Base-by-base conservation (phyloP, 78 protist species). In the slime mould (Dictyostelium discoideum) region DNA sequence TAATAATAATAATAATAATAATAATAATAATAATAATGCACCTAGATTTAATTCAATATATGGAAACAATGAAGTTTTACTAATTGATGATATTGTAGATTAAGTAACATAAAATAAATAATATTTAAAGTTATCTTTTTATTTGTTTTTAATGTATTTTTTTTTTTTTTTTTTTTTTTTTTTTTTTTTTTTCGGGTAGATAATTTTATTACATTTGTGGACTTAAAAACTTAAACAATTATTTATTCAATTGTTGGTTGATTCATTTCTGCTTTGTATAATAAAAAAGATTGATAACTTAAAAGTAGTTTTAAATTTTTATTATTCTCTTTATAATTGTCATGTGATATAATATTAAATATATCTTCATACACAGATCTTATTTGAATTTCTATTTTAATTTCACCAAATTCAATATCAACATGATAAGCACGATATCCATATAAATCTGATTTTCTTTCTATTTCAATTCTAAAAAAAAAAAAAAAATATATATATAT, bases 41-140 rank as follows among this genome's bases (percentile, higher is more conserved):
- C 11, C 18, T 4, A 42, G n/a, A 54, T 11, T 40, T 37, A 29
- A n/a, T 78, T 24, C 44, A 0, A 11, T 82, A 13, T 72, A 72
- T 82, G 95, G 95, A 37, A 82, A 72, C 42, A 80, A 90, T 72
- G 95, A 90, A 90, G 83, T 90, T 26, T 67, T 88, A 57, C 4
- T n/a, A 46, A 42, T 48, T 26, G 95, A 90, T 72, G 95, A 90
- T 50, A 90, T 90, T 48, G 63, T 37, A 9, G 95, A 90, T 13
- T 78, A 81, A 67, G 3, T 32, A 65, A n/a, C 32, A 65, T 65
- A n/a, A n/a, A 65, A n/a, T 65, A 63, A 63, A 63, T 20, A 63
- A 63, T 22, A 14, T 63, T 63, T 63, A 32, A 32, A 32, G 37
- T 18, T 57, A 5, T 0, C 11, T 57, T 57, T 57, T 57, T 57